Percentiles rank a stretch among this genome's conserved stretches.
phyloP scores from a whole-genome alignment of 306 rosid species.

The Acmispon strigosus region DNA sequence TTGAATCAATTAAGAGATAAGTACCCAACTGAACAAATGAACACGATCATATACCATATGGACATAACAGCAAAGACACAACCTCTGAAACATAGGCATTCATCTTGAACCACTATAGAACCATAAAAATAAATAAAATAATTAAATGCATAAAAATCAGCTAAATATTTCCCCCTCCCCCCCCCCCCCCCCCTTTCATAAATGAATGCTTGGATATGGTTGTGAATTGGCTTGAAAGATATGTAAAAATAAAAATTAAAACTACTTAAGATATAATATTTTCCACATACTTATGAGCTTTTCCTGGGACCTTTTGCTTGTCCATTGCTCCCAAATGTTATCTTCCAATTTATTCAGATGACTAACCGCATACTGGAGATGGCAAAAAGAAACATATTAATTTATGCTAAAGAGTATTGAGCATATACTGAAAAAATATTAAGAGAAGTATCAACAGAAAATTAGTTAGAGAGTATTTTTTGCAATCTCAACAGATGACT shows the following conservation, averaged over 20 bases:
- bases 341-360: constrained; percentile 94
- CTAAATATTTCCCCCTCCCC: too few relatives aligned
- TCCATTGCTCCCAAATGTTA: constrained; percentile 92
- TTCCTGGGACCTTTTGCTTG: constrained; percentile 54
- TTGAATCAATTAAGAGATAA: neutral
- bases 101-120: neutral
- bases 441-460: neutral
- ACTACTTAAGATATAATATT: neutral
- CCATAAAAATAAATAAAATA: neutral
- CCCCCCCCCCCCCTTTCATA: too few relatives aligned
- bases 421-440: neutral
- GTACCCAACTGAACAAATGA: neutral
- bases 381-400: constrained; percentile 25
- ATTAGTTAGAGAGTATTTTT: neutral
- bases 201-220: neutral
- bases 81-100: neutral
- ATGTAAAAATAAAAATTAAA: neutral
- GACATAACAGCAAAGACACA: neutral
- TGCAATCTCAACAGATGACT: neutral
- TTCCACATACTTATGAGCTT: constrained; percentile 48
- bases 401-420: constrained; percentile 8
- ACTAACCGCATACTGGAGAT: constrained; percentile 73
- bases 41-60: too few relatives aligned
- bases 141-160: neutral
- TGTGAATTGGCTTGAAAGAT: neutral